Base-by-base conservation (phyloP, 345 rosid species). In the Citrus hindsii region DNA sequence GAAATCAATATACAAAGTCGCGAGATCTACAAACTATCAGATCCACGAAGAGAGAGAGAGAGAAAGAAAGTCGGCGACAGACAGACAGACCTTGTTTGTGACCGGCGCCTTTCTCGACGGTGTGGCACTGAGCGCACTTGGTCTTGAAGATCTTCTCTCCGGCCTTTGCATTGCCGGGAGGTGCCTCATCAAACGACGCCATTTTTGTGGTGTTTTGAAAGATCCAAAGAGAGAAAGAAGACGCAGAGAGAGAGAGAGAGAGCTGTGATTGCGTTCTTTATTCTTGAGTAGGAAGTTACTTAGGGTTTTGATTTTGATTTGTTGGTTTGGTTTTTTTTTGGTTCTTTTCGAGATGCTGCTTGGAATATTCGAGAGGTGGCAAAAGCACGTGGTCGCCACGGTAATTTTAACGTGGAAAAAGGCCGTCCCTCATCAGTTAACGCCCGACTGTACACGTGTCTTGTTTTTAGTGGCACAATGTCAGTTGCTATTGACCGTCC, bases 1-100 rank as follows among this genome's bases (percentile, higher is more conserved):
- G 51, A 46, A 53, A 53, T 18, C 58, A 16, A 53, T 5, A 19
- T 1, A 18, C 22, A 18, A 46, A 53, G 22, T 53, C 58, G 22
- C 22, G 4, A 56, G 65, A 55, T 71, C 63, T 33, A 55, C 35
- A 58, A 73, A 32, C 62, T 66, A 8, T 0, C 21, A 61, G 19
- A 62, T 21, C 2, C 40, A 8, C 0, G 2, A 38, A 35, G 38
- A n/a, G 25, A 8, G 28, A 6, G 35, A 8, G 38, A 30, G 22
- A 12, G 33, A 8, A 16, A 30, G 9, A 4, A 8, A 18, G 62
- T 27, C 66, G 18, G 25, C 4, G n/a, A 48, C 35, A 13, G 18
- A 92, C 98, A 97, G n/a, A 58, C 35, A 18, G 18, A 92, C 98
- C 98, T 88, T 95, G 98, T 83, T 95, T 95, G 87, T 95, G 98